These are phyloP conservation scores for Cucumis hystrix DNA, from an alignment of 306 rosid genomes.

Conservation along the genomic window DNA sequence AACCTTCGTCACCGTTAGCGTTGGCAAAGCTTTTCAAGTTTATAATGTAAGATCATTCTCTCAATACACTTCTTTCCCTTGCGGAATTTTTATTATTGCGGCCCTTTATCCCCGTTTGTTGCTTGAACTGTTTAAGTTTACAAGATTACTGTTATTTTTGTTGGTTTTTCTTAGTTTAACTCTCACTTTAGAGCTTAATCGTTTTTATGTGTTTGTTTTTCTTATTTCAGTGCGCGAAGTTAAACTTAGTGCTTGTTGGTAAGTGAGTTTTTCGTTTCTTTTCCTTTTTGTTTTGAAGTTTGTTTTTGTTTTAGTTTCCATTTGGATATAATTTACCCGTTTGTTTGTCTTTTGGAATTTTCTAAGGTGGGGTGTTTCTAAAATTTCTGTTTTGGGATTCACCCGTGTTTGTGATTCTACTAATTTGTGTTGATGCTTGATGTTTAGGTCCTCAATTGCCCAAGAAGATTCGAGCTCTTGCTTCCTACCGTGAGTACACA, in stretches of 20 bases:
- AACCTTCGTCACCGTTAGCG: slow-evolving; percentile 74
- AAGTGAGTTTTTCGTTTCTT: neutral
- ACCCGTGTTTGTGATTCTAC: neutral
- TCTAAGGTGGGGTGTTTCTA: neutral
- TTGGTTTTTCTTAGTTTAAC: neutral
- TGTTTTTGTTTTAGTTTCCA: neutral
- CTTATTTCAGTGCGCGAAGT: slow-evolving; percentile 70
- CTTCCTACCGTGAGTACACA: slow-evolving; percentile 68
- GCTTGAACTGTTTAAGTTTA: neutral
- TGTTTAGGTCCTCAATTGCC: slow-evolving; percentile 68
- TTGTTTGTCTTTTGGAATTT: neutral
- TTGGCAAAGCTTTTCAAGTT: slow-evolving; percentile 85
- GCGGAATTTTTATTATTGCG: neutral
- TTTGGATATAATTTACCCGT: neutral
- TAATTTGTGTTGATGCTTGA: neutral
- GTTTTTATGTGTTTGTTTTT: neutral
- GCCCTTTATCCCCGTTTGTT: too few relatives aligned
- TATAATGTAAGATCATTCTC: slow-evolving; percentile 37
- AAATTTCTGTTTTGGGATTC: neutral
- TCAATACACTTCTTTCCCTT: neutral
- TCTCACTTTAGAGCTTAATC: neutral
- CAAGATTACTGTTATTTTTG: neutral
- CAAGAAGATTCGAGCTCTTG: slow-evolving; percentile 79
- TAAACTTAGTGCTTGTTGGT: slow-evolving; percentile 63
- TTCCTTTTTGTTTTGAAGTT: neutral